These are phyloP conservation scores for Microbotryum lychnidis-dioicae DNA, from an alignment of 1,284 basidiomycete species.

Conservation along the genomic window DNA sequence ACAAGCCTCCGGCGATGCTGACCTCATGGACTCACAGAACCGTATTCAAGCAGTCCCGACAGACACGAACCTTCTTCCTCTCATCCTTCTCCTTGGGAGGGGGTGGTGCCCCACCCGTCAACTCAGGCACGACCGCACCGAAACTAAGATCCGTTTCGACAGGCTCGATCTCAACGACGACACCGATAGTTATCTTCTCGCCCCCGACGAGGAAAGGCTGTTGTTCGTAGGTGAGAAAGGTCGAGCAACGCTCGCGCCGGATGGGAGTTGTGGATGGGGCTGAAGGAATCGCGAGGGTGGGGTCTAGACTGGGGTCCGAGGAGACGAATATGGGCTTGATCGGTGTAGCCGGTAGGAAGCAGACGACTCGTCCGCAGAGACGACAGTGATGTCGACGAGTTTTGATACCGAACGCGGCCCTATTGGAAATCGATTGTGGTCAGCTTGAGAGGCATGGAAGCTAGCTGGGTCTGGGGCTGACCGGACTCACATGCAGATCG, in stretches of 20 bases:
- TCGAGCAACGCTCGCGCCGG: conserved; percentile 39
- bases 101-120: too few relatives aligned
- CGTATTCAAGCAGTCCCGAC: conserved; percentile 35
- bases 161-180: conserved; percentile 25
- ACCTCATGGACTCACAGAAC: conserved; percentile 31
- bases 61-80: conserved; percentile 36
- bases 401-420: conserved; percentile 74
- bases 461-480: not conserved
- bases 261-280: conserved; percentile 4
- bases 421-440: conserved; percentile 34
- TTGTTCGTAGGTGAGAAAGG: conserved; percentile 34
- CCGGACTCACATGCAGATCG: conserved; percentile 66
- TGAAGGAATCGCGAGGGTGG: conserved; percentile 4
- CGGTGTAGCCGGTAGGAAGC: conserved; percentile 65
- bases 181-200: conserved; percentile 13
- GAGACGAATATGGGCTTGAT: conserved; percentile 33
- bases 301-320: conserved; percentile 43
- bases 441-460: not conserved
- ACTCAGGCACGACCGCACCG: conserved; percentile 5
- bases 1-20: too few relatives aligned
- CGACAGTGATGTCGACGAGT: conserved; percentile 96
- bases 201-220: conserved; percentile 10
- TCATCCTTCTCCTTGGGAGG: conserved; percentile 19
- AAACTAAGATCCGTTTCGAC: conserved; percentile 22
- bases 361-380: conserved; percentile 84